A percentile compares a stretch with the other conserved stretches of the same genome.
Evolutionary conservation across 192 early-diverging fungal species (phyloP).

Genomic region (Fimicolochytrium jonesii): DNA sequence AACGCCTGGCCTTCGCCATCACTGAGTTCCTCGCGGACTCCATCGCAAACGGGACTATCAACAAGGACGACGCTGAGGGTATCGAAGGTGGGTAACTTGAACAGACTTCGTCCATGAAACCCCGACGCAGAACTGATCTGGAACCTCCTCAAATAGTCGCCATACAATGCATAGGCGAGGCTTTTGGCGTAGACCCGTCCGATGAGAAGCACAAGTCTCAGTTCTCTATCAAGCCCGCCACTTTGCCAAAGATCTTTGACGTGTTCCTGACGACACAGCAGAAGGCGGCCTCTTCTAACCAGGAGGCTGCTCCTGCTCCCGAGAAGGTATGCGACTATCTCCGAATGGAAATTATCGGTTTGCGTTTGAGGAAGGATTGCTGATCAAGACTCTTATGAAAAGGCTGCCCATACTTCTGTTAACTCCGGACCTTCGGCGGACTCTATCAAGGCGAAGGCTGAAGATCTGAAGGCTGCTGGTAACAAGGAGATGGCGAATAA

Average conservation of each 20-base stretch:
- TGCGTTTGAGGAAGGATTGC: too few species aligned
- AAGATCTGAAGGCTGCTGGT: constrained; percentile 84
- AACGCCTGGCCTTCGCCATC: constrained; percentile 72
- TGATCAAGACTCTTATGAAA: too few species aligned
- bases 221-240: constrained; percentile 84
- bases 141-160: constrained; percentile 53
- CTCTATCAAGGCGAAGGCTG: constrained; percentile 75
- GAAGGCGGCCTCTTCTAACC: constrained; percentile 29
- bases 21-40: constrained; percentile 74
- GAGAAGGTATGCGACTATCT: constrained; percentile 1
- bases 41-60: constrained; percentile 64
- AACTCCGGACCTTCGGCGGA: too few species aligned
- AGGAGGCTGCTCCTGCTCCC: background rate
- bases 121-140: too few species aligned
- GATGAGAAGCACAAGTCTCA: constrained; percentile 61
- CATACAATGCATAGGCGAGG: constrained; percentile 91
- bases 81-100: constrained; percentile 81
- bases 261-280: constrained; percentile 83
- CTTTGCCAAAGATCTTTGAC: constrained; percentile 82
- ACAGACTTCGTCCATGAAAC: too few species aligned
- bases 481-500: constrained; percentile 82
- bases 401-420: too few species aligned
- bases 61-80: constrained; percentile 71
- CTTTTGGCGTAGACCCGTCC: constrained; percentile 79
- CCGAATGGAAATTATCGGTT: too few species aligned